phyloP scores from a whole-genome alignment of 2,329 filamentous ascomycete genomes.

The Lasiodiplodia theobromae region DNA sequence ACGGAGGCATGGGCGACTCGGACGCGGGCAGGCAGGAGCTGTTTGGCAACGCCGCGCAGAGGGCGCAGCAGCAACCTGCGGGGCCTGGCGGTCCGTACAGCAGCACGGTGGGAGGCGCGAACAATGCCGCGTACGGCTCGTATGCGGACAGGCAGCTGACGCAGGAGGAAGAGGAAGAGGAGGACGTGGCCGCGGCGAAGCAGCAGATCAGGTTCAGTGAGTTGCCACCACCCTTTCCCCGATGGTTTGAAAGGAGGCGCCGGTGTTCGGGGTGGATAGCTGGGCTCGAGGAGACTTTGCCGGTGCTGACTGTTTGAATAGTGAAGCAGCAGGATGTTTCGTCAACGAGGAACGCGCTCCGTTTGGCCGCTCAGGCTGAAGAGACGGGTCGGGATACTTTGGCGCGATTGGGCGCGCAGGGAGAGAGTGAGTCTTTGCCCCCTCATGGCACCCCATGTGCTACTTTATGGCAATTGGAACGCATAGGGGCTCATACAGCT shows the following conservation, averaged over 20 bases:
- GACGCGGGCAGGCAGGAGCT: slow-evolving; percentile 69
- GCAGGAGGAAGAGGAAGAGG: slow-evolving; percentile 78
- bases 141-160: slow-evolving; percentile 80
- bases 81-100: slow-evolving; percentile 40
- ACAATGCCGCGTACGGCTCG: slow-evolving; percentile 50
- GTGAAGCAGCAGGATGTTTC: slow-evolving; percentile 79
- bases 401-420: slow-evolving; percentile 76
- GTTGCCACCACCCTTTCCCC: not conserved
- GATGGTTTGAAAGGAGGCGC: not conserved
- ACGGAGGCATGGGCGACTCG: slow-evolving; percentile 55
- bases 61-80: slow-evolving; percentile 47
- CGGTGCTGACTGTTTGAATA: slow-evolving; percentile 2
- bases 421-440: slow-evolving; percentile 66
- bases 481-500: not conserved
- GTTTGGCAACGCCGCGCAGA: slow-evolving; percentile 65
- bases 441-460: not conserved
- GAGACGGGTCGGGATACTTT: slow-evolving; percentile 76
- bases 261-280: not conserved
- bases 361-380: slow-evolving; percentile 71
- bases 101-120: slow-evolving; percentile 36
- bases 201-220: slow-evolving; percentile 70
- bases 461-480: not conserved
- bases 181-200: slow-evolving; percentile 75
- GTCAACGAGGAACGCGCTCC: slow-evolving; percentile 73
- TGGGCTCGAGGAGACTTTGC: not conserved